Conservation (phyloP, 2,329 filamentous ascomycete species). For the Knoxdaviesia capensis region DNA sequence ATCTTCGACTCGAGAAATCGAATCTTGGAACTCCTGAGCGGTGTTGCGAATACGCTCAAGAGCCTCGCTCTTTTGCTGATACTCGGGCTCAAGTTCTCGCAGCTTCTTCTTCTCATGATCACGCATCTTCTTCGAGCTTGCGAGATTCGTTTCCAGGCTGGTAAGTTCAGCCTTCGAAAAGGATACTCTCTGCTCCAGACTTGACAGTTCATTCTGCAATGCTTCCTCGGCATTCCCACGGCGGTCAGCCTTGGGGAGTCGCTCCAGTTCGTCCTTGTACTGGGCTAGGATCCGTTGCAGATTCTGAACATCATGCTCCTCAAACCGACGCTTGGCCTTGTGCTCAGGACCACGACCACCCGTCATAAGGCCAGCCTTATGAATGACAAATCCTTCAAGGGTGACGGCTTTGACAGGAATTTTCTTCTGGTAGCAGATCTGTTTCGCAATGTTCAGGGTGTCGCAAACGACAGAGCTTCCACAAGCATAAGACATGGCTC, state of each 20-base stretch:
- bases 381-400: slow-evolving; percentile 85
- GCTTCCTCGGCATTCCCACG: slow-evolving; percentile 60
- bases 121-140: slow-evolving; percentile 67
- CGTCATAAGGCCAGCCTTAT: slow-evolving; percentile 92
- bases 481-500: slow-evolving; percentile 87
- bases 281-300: slow-evolving; percentile 60
- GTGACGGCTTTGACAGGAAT: slow-evolving; percentile 90
- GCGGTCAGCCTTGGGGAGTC: slow-evolving; percentile 60
- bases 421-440: slow-evolving; percentile 67
- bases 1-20: slow-evolving; percentile 70
- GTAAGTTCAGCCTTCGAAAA: slow-evolving; percentile 57
- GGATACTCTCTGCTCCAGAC: slow-evolving; percentile 56
- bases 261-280: slow-evolving; percentile 56
- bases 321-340: slow-evolving; percentile 65
- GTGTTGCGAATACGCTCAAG: slow-evolving; percentile 36
- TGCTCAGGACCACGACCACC: slow-evolving; percentile 67
- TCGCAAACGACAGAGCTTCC: slow-evolving; percentile 92
- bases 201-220: slow-evolving; percentile 58
- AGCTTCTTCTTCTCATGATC: slow-evolving; percentile 55
- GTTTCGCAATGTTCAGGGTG: slow-evolving; percentile 64
- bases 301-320: slow-evolving; percentile 75
- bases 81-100: slow-evolving; percentile 57
- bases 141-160: slow-evolving; percentile 62
- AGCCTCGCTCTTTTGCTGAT: slow-evolving; percentile 47
- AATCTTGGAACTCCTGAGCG: slow-evolving; percentile 31